Conservation (phyloP, 2,329 filamentous ascomycete genomes). For the Thyridium curvatum region DNA sequence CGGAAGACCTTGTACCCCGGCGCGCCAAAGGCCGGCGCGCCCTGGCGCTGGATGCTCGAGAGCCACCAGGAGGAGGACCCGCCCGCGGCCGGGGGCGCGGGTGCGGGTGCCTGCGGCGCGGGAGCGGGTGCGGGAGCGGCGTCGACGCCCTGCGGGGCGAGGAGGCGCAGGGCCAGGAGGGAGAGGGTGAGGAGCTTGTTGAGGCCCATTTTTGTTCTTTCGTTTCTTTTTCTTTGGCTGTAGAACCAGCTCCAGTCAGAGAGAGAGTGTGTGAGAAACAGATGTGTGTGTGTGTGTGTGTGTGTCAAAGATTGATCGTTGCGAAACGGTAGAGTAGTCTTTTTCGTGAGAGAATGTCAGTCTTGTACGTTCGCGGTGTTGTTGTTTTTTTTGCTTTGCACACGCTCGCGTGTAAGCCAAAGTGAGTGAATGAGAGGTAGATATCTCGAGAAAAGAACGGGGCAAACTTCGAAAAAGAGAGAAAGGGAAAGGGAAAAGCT, state of each 20-base stretch:
- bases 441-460: too few relatives aligned
- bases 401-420: too few relatives aligned
- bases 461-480: too few relatives aligned
- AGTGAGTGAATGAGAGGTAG: too few relatives aligned
- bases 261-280: background rate
- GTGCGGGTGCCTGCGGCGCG: constrained; percentile 2
- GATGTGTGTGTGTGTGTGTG: constrained; percentile 9
- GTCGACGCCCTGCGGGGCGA: constrained; percentile 24
- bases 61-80: constrained; percentile 64
- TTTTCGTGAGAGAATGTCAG: background rate
- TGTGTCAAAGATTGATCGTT: constrained; percentile 5
- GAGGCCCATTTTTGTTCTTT: constrained; percentile 38
- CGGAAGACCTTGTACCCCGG: constrained; percentile 65
- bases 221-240: constrained; percentile 22
- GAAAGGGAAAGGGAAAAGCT: too few relatives aligned
- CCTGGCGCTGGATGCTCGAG: constrained; percentile 58
- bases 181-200: constrained; percentile 32
- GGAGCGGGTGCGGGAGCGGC: constrained; percentile 24
- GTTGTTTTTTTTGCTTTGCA: too few relatives aligned
- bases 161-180: constrained; percentile 36
- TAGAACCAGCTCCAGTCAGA: constrained; percentile 27
- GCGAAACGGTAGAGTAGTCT: background rate
- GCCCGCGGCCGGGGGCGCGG: constrained; percentile 5
- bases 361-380: too few relatives aligned
- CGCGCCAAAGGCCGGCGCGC: constrained; percentile 55